Conservation (phyloP, 768 basidiomycete species). For the Gyrodon lividus region DNA sequence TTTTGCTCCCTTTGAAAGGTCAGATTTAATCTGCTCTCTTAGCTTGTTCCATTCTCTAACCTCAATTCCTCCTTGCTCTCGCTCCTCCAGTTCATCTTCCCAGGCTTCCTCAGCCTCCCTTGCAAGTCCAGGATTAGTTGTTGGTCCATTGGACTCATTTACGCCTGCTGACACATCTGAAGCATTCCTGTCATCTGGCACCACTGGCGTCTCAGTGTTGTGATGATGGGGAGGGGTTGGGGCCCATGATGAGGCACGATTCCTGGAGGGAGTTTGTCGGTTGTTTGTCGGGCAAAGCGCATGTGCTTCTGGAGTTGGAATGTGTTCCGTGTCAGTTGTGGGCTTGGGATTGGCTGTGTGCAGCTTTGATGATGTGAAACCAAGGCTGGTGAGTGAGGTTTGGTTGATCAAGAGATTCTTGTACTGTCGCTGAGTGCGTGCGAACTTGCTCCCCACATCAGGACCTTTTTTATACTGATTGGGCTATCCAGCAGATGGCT, state of each 20-base stretch:
- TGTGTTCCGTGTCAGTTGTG: background rate
- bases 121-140: background rate
- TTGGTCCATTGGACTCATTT: too few species aligned
- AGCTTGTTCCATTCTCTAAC: slow-evolving; percentile 25
- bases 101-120: slow-evolving; percentile 15
- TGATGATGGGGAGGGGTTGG: too few species aligned
- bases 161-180: too few species aligned
- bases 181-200: too few species aligned
- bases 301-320: too few species aligned
- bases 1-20: slow-evolving; percentile 27
- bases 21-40: slow-evolving; percentile 27
- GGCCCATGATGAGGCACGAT: too few species aligned
- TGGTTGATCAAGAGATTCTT: background rate
- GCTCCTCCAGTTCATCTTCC: slow-evolving; percentile 20
- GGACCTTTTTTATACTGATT: slow-evolving; percentile 3
- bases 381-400: background rate
- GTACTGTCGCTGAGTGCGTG: background rate
- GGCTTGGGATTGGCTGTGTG: background rate
- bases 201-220: too few species aligned
- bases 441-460: slow-evolving; percentile 1
- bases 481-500: background rate
- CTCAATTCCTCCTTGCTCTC: slow-evolving; percentile 9
- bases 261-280: too few species aligned
- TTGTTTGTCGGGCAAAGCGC: too few species aligned
- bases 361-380: background rate